phyloP scores from a whole-genome alignment of 108 stramenopile species.

The Discostella pseudostelligera region DNA sequence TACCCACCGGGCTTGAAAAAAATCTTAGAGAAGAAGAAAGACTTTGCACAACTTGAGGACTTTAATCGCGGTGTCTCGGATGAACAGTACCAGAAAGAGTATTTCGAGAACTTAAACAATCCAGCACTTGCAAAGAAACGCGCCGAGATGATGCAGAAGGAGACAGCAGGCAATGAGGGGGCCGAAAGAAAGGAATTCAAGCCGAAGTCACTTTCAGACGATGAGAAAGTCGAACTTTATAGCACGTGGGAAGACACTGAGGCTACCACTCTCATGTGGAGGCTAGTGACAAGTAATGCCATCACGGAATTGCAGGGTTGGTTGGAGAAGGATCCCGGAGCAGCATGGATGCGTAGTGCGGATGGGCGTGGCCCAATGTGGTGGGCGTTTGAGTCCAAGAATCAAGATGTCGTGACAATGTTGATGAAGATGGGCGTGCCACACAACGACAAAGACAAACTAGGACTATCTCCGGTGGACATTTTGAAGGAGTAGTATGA shows the following conservation, averaged over 20 bases:
- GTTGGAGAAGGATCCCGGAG: constrained; percentile 72
- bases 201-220: constrained; percentile 36
- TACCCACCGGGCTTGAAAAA: constrained; percentile 84
- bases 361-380: constrained; percentile 90
- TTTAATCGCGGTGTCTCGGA: constrained; percentile 81
- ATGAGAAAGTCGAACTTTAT: constrained; percentile 62
- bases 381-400: constrained; percentile 87
- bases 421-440: constrained; percentile 80
- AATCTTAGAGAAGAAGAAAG: constrained; percentile 71
- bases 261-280: constrained; percentile 86
- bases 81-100: constrained; percentile 86
- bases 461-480: constrained; percentile 78
- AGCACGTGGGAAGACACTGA: constrained; percentile 85
- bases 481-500: constrained; percentile 50
- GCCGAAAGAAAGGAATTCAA: constrained; percentile 11
- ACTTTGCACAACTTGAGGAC: constrained; percentile 92
- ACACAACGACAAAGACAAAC: constrained; percentile 75
- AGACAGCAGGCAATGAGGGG: constrained; percentile 6
- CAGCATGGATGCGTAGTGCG: constrained; percentile 74
- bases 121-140: constrained; percentile 59
- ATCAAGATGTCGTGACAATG: constrained; percentile 77
- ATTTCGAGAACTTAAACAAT: constrained; percentile 81
- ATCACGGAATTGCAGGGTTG: constrained; percentile 65
- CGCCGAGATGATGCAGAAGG: constrained; percentile 46
- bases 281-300: constrained; percentile 56